phyloP scores from a whole-genome alignment of 2,329 filamentous ascomycete genomes.

The Penicillium sp. region DNA sequence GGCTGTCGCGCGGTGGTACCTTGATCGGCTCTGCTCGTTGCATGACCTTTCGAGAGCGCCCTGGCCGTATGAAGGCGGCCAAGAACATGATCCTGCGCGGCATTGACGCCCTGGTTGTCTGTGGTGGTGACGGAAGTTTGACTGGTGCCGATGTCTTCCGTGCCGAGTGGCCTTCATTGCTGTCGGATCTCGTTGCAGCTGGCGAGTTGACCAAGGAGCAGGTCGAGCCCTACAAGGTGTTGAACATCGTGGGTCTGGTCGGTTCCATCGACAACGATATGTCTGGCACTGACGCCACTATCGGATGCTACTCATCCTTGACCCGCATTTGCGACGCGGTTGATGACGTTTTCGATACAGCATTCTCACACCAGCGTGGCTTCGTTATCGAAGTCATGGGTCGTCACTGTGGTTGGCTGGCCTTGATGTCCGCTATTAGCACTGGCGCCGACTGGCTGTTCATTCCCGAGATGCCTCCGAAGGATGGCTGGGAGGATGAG shows the following conservation, averaged over 20 bases:
- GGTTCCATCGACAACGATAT: constrained; percentile 99
- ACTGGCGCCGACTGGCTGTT: constrained; percentile 96
- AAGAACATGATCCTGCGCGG: constrained; percentile 92
- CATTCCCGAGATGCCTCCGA: constrained; percentile 87
- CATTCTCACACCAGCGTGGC: constrained; percentile 89
- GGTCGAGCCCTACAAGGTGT: constrained; percentile 68
- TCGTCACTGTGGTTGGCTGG: constrained; percentile 94
- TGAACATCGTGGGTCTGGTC: constrained; percentile 95
- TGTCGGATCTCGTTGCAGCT: constrained; percentile 74
- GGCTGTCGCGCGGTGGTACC: constrained; percentile 87
- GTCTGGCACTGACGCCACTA: constrained; percentile 93
- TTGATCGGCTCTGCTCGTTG: constrained; percentile 93
- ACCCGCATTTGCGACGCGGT: constrained; percentile 91
- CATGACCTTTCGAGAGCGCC: constrained; percentile 83
- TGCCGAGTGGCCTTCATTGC: constrained; percentile 80
- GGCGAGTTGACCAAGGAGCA: constrained; percentile 67
- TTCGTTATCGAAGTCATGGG: constrained; percentile 99
- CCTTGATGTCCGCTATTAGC: constrained; percentile 90
- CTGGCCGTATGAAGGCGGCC: constrained; percentile 75
- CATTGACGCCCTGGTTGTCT: constrained; percentile 94
- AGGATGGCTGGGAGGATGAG: constrained; percentile 79
- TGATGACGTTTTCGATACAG: constrained; percentile 88
- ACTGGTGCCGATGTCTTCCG: constrained; percentile 94
- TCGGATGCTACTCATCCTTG: constrained; percentile 92
- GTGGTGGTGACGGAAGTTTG: constrained; percentile 91